phyloP scores from a whole-genome alignment of 768 basidiomycete species.

The Psilocybe cubensis region DNA sequence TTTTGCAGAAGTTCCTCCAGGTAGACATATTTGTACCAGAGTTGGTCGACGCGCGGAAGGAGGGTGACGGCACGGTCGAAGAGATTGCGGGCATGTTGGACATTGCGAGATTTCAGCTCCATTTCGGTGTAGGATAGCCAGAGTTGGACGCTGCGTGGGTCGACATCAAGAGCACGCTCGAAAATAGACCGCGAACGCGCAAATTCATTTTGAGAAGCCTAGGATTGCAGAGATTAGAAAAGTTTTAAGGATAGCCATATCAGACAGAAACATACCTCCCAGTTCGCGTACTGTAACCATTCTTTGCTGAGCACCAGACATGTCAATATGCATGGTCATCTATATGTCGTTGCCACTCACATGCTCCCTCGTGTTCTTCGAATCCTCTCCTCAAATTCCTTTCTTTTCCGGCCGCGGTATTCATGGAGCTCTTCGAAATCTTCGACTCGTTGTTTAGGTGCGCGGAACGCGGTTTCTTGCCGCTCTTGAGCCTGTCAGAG shows the following conservation, averaged over 20 bases:
- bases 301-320: constrained; percentile 59
- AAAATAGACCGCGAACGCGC: constrained; percentile 94
- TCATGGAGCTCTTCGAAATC: constrained; percentile 90
- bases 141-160: constrained; percentile 84
- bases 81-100: constrained; percentile 95
- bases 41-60: constrained; percentile 92
- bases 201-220: constrained; percentile 97
- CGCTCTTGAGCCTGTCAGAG: constrained; percentile 86
- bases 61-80: constrained; percentile 97
- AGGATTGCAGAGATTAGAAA: not conserved
- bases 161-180: constrained; percentile 96
- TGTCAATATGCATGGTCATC: constrained; percentile 2
- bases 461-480: constrained; percentile 89
- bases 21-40: constrained; percentile 99
- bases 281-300: constrained; percentile 86
- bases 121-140: constrained; percentile 97
- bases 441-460: constrained; percentile 94
- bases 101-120: constrained; percentile 97
- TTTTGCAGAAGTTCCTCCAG: constrained; percentile 97
- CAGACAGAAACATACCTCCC: constrained; percentile 59
- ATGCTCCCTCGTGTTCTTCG: constrained; percentile 81
- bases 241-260: not conserved
- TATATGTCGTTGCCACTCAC: constrained; percentile 43
- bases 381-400: constrained; percentile 88
- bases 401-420: constrained; percentile 82